Percentiles rank a stretch among this genome's conserved stretches.
phyloP scores from a whole-genome alignment of 805 yeast genomes.

The Saccharomyces eubayanus region DNA sequence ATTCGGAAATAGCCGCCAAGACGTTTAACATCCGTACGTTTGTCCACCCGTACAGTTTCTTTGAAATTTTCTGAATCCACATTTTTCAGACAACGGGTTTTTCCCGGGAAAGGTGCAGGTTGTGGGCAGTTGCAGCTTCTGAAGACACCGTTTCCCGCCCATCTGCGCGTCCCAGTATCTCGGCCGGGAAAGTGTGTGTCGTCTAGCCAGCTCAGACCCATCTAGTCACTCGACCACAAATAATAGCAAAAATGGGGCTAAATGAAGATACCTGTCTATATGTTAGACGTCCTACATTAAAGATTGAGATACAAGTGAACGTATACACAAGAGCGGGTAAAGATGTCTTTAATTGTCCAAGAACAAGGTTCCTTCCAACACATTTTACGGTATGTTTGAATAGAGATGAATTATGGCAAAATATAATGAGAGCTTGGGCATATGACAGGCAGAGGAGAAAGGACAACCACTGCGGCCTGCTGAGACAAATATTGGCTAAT shows the following conservation, averaged over 20 bases:
- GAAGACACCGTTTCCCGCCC: neutral
- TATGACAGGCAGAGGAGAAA: neutral
- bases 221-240: neutral
- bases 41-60: neutral
- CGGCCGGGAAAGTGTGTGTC: neutral
- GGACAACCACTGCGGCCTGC: neutral
- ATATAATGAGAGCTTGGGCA: neutral
- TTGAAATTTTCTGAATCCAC: neutral
- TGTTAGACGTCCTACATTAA: neutral
- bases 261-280: neutral
- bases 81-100: neutral
- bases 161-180: neutral
- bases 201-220: neutral
- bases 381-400: slow-evolving; percentile 89
- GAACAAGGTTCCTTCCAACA: slow-evolving; percentile 99
- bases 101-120: neutral
- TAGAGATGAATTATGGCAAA: neutral
- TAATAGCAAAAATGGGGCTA: neutral
- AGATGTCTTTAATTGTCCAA: slow-evolving; percentile 95
- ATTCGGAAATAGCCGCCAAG: neutral
- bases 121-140: neutral
- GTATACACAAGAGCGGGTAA: slow-evolving; percentile 28
- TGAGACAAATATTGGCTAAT: neutral
- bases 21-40: neutral
- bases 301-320: neutral